These are phyloP conservation scores for Trichopus zeylanicus DNA, from an alignment of 116 monocot species.

Conservation along the genomic window DNA sequence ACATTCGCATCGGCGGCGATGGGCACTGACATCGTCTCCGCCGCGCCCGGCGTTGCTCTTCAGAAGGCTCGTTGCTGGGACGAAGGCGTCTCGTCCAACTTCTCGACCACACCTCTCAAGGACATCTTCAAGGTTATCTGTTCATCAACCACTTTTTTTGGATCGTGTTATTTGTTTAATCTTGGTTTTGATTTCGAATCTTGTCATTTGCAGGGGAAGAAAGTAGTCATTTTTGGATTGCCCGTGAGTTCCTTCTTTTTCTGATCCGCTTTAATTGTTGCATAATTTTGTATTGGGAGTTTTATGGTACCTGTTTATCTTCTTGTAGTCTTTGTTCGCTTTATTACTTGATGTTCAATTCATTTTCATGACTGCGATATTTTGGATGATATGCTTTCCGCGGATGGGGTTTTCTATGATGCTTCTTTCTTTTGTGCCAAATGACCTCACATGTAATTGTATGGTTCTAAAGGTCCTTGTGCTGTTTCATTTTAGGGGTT, in stretches of 20 bases:
- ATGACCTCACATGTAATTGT: too few relatives aligned
- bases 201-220: conserved; percentile 64
- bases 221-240: conserved; percentile 89
- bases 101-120: conserved; percentile 80
- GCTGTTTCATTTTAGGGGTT: too few relatives aligned
- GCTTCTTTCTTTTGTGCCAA: too few relatives aligned
- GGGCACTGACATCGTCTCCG: conserved; percentile 59
- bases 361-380: too few relatives aligned
- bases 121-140: conserved; percentile 65
- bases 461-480: too few relatives aligned
- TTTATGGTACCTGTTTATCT: too few relatives aligned
- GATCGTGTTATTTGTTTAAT: neutral
- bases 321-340: too few relatives aligned
- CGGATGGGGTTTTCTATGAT: too few relatives aligned
- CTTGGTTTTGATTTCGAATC: neutral
- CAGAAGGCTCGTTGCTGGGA: conserved; percentile 97
- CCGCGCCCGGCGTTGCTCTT: conserved; percentile 61
- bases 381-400: too few relatives aligned
- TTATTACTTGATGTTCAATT: too few relatives aligned
- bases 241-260: conserved; percentile 45
- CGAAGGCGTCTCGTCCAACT: conserved; percentile 89
- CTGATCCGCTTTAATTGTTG: too few relatives aligned
- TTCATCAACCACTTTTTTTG: neutral
- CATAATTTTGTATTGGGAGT: too few relatives aligned
- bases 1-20: conserved; percentile 37